Base-by-base conservation (phyloP, 2,329 filamentous ascomycete genomes). In the Trichoderma brevicompactum region DNA sequence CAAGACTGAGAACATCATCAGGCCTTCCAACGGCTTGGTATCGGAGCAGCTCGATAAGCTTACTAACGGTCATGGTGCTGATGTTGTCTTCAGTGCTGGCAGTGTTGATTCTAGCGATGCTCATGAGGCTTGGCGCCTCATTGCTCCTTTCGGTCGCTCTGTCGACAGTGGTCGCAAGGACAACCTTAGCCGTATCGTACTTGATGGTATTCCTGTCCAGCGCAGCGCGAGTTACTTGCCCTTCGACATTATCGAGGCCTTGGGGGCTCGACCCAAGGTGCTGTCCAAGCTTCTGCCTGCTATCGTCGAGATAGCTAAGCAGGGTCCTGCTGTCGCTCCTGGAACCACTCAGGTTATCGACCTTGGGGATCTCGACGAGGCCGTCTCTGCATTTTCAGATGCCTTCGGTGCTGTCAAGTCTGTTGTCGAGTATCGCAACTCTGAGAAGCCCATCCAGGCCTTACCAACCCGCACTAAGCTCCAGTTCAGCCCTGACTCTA, bases 51-150 rank as follows among this genome's bases (percentile, higher is more conserved):
- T 79, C 0, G 68, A 71, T 34, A 48, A 56, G 0, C 66, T 68
- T 0, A 79, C 77, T 1, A 64, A 65, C 4, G 70, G 70, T 8
- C 61, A 67, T 0, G 77, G 78, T 12, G 75, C 79, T n/a, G 76
- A 79, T 43, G 69, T 79, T 1, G 70, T 78, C 0, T 67, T 78
- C 46, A 78, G 78, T 67, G 75, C 75, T 5, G 70, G 78, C 0
- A 70, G 74, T 3, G 75, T 74, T 8, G 73, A 78, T 43, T 68
- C 75, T 1, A 68, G 80, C 0, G 72, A 72, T 7, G 68, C 68
- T 7, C 60, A 76, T 3, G 61, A 72, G 2, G 64, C 65, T 2
- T 80, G 75, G 76, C 66, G 72, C 17, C 77, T 76, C 60, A 69
- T 81, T 4, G 76, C 79, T 1, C 63, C 70, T 0, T 75, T 73